A percentile compares a stretch with the other conserved stretches of the same genome.
phyloP scores from a whole-genome alignment of 176 grass and related monocot genomes.

The Pharus latifolius region DNA sequence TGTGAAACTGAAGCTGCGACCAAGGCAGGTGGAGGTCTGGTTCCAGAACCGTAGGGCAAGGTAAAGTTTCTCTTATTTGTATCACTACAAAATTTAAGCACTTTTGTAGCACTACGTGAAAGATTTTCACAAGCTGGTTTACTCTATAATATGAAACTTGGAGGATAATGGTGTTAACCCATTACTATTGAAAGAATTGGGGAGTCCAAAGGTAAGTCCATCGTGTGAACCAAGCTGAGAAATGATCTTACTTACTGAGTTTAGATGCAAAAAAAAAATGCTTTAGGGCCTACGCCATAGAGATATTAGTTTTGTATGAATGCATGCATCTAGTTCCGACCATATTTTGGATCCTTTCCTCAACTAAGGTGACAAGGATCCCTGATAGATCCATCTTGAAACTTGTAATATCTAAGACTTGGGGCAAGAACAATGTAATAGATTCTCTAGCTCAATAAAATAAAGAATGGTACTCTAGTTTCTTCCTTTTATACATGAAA shows the following conservation, averaged over 20 bases:
- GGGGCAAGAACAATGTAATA: slow-evolving; percentile 24
- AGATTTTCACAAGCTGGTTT: no score
- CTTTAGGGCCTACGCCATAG: no score
- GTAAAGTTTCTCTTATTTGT: slow-evolving; percentile 24
- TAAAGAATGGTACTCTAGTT: slow-evolving; percentile 11
- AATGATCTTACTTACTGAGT: neutral
- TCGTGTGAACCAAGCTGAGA: neutral
- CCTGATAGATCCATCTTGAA: slow-evolving; percentile 32
- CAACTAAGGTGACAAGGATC: slow-evolving; percentile 34
- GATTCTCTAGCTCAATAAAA: slow-evolving; percentile 43
- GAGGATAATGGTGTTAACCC: no score
- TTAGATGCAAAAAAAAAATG: no score
- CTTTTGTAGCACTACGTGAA: no score
- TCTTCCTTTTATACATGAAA: neutral
- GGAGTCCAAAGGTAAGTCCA: neutral
- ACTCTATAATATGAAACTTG: no score
- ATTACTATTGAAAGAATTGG: neutral
- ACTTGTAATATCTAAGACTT: slow-evolving; percentile 28
- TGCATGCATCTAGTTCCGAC: neutral
- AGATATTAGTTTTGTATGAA: neutral
- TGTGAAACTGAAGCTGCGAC: slow-evolving; percentile 72
- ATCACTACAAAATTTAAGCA: neutral
- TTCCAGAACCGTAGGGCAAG: slow-evolving; percentile 98
- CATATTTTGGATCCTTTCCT: slow-evolving; percentile 25
- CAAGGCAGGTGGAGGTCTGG: slow-evolving; percentile 98